Percentiles rank a stretch among this genome's conserved stretches.
Evolutionary conservation across 441 rosid species (phyloP).

Genomic region (Theobroma grandiflorum): DNA sequence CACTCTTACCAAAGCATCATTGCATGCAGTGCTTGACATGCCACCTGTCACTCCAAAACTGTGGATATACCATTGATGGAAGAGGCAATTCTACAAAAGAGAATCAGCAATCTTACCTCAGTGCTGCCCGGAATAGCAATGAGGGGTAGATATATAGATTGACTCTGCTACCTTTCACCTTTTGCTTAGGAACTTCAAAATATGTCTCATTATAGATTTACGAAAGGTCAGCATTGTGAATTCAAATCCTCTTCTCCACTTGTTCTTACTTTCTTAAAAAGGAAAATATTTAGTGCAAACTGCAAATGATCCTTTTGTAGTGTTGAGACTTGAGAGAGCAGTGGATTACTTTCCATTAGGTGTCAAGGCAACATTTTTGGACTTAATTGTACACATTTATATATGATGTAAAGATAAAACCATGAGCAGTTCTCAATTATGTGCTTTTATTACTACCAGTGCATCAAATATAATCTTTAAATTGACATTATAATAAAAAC

Average conservation of each 20-base stretch:
- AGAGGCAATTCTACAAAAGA: constrained; percentile 18
- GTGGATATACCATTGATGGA: constrained; percentile 9
- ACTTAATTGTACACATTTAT: neutral
- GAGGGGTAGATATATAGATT: neutral
- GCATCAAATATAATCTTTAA: too few relatives aligned
- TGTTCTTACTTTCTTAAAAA: neutral
- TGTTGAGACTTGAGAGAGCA: neutral
- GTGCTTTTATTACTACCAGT: too few relatives aligned
- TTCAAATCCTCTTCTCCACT: neutral
- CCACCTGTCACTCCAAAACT: neutral
- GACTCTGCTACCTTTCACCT: neutral
- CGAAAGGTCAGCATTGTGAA: neutral
- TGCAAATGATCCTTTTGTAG: neutral
- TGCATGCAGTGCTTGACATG: neutral
- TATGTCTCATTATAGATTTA: neutral
- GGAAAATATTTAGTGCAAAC: neutral
- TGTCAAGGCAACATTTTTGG: neutral
- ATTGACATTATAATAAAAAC: too few relatives aligned
- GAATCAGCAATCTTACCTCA: neutral
- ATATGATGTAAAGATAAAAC: neutral
- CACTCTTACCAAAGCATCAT: neutral
- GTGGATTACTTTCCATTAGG: neutral
- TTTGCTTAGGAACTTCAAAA: neutral
- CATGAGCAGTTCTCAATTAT: too few relatives aligned
- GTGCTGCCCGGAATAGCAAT: neutral